Percentiles rank a stretch among this genome's conserved stretches.
phyloP scores from a whole-genome alignment of 805 yeast genomes.

The Starmerella sirachaensis region DNA sequence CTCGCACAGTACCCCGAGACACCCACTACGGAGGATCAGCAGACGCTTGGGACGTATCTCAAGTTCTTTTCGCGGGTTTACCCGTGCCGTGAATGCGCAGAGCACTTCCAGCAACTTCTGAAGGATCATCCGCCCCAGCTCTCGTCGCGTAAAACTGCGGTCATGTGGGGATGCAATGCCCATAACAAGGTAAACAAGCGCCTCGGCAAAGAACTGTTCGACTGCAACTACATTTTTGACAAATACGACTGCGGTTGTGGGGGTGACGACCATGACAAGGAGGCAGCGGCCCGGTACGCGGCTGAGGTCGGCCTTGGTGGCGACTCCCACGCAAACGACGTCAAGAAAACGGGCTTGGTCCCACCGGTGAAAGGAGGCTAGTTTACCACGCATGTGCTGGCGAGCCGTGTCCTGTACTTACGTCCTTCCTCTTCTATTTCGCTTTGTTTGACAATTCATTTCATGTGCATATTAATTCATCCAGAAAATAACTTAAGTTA shows the following conservation, averaged over 20 bases:
- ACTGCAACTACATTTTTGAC: constrained; percentile 72
- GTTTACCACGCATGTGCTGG: too few species aligned
- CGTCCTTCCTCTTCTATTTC: too few species aligned
- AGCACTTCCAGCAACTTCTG: constrained; percentile 68
- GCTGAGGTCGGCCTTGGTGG: too few species aligned
- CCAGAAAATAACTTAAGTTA: too few species aligned
- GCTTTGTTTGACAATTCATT: too few species aligned
- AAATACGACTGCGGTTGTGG: constrained; percentile 97
- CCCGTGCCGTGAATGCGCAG: constrained; percentile 95
- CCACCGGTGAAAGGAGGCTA: too few species aligned
- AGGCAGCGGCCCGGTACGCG: constrained; percentile 27
- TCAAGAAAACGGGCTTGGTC: too few species aligned
- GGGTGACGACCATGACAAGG: constrained; percentile 41
- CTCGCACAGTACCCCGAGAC: constrained; percentile 82
- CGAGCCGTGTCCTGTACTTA: too few species aligned
- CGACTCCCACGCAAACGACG: too few species aligned
- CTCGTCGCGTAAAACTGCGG: constrained; percentile 62
- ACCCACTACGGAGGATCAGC: constrained; percentile 53
- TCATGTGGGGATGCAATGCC: constrained; percentile 90
- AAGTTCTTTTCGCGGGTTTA: constrained; percentile 77
- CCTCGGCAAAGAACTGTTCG: constrained; percentile 59
- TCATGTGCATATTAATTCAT: too few species aligned
- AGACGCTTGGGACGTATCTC: constrained; percentile 52
- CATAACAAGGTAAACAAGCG: constrained; percentile 78
- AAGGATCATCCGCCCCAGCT: constrained; percentile 74